Conservation (phyloP, 1,284 basidiomycete species). For the Pseudozyma sp. region DNA sequence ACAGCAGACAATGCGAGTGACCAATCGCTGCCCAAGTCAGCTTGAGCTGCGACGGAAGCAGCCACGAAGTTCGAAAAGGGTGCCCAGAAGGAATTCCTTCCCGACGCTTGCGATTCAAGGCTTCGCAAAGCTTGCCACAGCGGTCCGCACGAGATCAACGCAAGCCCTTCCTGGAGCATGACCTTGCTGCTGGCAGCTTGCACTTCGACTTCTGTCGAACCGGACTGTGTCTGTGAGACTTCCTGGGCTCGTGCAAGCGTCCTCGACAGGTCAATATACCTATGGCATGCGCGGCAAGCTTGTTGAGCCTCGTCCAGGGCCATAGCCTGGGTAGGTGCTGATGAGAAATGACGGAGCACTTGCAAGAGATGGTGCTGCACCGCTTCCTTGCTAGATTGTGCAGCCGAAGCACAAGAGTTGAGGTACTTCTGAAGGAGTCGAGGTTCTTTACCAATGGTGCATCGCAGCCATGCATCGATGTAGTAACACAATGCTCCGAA, state of each 20-base stretch:
- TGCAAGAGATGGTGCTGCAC: constrained; percentile 20
- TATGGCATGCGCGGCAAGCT: constrained; percentile 32
- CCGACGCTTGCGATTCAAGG: constrained; percentile 23
- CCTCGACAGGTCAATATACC: constrained; percentile 14
- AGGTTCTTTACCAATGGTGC: constrained; percentile 32
- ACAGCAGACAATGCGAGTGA: constrained; percentile 24
- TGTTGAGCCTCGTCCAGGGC: constrained; percentile 34
- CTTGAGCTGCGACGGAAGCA: constrained; percentile 9
- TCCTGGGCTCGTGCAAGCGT: constrained; percentile 10
- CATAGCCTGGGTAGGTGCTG: constrained; percentile 23
- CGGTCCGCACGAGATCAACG: constrained; percentile 20
- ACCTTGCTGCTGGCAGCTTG: no score
- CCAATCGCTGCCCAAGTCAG: not conserved
- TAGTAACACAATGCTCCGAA: constrained; percentile 28
- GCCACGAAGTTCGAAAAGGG: constrained; percentile 41
- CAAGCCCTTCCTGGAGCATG: constrained; percentile 20
- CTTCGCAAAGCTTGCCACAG: constrained; percentile 31
- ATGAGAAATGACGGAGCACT: constrained; percentile 17
- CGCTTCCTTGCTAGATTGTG: constrained; percentile 1
- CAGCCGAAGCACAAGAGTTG: constrained; percentile 5
- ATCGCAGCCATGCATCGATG: constrained; percentile 37
- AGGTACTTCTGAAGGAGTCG: constrained; percentile 19
- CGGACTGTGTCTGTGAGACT: not conserved
- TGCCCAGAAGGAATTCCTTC: constrained; percentile 14
- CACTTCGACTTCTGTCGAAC: not conserved